These are phyloP conservation scores for Hypomontagnella monticulosa DNA, from an alignment of 495 filamentous ascomycete genomes.

Conservation along the genomic window DNA sequence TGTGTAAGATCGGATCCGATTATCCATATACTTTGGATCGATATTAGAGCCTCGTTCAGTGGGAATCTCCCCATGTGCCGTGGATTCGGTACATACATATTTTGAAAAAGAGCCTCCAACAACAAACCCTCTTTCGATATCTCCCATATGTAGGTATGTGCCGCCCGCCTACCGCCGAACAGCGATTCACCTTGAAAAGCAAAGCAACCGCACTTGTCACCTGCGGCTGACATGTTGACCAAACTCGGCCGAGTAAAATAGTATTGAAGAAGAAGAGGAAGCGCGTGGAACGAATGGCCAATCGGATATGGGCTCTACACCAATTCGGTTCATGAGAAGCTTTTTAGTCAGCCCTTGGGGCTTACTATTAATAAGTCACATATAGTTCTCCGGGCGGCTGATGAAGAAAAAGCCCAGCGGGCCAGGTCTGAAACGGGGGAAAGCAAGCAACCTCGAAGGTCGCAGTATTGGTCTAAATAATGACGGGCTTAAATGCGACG, in stretches of 20 bases:
- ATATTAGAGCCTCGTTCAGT: too few species aligned
- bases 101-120: too few species aligned
- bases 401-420: background rate
- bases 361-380: slow-evolving; percentile 19
- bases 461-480: background rate
- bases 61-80: too few species aligned
- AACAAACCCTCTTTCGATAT: too few species aligned
- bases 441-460: background rate
- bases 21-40: too few species aligned
- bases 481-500: background rate
- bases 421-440: too few species aligned
- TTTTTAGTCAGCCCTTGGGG: slow-evolving; percentile 20
- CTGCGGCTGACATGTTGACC: slow-evolving; percentile 33
- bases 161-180: too few species aligned
- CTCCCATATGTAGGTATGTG: too few species aligned
- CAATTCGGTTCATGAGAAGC: background rate
- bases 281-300: background rate
- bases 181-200: slow-evolving; percentile 14
- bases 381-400: slow-evolving; percentile 1
- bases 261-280: too few species aligned
- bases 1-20: background rate
- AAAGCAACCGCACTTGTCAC: slow-evolving; percentile 10
- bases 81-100: too few species aligned
- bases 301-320: slow-evolving; percentile 6
- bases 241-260: too few species aligned